Evolutionary conservation across 768 basidiomycete genomes (phyloP).

Genomic region (Scleroderma citrinum): DNA sequence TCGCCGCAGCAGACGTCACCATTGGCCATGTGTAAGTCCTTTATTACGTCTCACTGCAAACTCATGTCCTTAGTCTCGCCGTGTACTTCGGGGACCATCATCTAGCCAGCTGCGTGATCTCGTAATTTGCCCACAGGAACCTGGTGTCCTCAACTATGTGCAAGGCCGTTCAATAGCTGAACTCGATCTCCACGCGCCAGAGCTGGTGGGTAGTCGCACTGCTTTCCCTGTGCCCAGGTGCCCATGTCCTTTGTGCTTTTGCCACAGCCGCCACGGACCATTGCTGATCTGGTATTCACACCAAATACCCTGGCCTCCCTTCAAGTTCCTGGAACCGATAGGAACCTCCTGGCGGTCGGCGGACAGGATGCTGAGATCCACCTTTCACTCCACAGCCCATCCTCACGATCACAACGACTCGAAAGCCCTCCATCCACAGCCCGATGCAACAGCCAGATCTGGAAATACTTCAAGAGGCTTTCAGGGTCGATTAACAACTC

Average conservation of each 20-base stretch:
- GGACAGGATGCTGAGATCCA: slow-evolving; percentile 71
- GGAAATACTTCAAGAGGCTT: slow-evolving; percentile 53
- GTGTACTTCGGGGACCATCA: slow-evolving; percentile 6
- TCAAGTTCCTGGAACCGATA: slow-evolving; percentile 42
- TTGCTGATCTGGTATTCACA: slow-evolving; percentile 51
- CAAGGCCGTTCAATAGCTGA: slow-evolving; percentile 50
- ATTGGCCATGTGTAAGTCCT: slow-evolving; percentile 60
- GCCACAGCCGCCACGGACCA: slow-evolving; percentile 37
- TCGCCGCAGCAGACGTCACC: slow-evolving; percentile 39
- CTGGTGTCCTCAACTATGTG: slow-evolving; percentile 61
- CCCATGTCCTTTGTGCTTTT: slow-evolving; percentile 12
- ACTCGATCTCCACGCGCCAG: slow-evolving; percentile 46
- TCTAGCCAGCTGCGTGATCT: slow-evolving; percentile 74
- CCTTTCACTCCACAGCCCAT: slow-evolving; percentile 43
- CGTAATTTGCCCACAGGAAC: slow-evolving; percentile 63
- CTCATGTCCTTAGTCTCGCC: slow-evolving; percentile 3
- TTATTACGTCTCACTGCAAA: not conserved
- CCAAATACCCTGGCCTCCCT: slow-evolving; percentile 63
- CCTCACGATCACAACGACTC: slow-evolving; percentile 18
- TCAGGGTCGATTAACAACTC: slow-evolving; percentile 79
- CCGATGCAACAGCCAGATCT: slow-evolving; percentile 25
- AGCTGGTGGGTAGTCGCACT: slow-evolving; percentile 35
- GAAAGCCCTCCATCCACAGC: slow-evolving; percentile 9
- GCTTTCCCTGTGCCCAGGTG: slow-evolving; percentile 9
- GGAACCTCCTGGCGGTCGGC: slow-evolving; percentile 67